Conservation (phyloP, 2,329 filamentous ascomycete genomes). For the Immersiporthe knoxdaviesiana region DNA sequence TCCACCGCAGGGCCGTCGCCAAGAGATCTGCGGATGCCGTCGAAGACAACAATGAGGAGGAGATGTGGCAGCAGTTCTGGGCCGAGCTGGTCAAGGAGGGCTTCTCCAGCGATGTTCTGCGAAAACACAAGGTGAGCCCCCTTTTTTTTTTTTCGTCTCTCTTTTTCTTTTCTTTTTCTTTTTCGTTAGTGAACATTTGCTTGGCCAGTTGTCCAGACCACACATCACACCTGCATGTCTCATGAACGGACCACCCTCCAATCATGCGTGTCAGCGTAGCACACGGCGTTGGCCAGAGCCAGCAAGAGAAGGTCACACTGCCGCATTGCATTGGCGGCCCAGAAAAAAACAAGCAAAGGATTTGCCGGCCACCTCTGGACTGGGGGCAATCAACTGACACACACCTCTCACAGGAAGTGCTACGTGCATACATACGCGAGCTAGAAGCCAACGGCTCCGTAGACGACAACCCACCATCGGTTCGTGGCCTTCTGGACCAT, state of each 20-base stretch:
- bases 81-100: slow-evolving; percentile 61
- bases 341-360: not conserved
- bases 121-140: slow-evolving; percentile 57
- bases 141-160: too few relatives aligned
- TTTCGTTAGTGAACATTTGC: not conserved
- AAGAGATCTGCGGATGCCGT: slow-evolving; percentile 34
- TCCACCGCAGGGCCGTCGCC: slow-evolving; percentile 44
- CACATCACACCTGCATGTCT: slow-evolving; percentile 20
- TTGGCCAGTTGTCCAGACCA: not conserved
- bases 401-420: slow-evolving; percentile 55
- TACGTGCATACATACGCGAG: slow-evolving; percentile 64
- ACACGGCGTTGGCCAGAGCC: slow-evolving; percentile 31
- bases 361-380: not conserved
- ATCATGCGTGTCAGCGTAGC: slow-evolving; percentile 20
- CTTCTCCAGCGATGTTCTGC: slow-evolving; percentile 58
- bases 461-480: slow-evolving; percentile 51
- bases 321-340: not conserved
- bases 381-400: slow-evolving; percentile 15
- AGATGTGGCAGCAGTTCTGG: slow-evolving; percentile 62
- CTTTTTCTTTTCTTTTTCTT: not conserved
- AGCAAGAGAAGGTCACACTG: slow-evolving; percentile 18
- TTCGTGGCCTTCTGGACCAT: slow-evolving; percentile 58
- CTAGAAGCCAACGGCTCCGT: slow-evolving; percentile 54
- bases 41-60: slow-evolving; percentile 51
- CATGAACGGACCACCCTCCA: not conserved